A percentile compares a stretch with the other conserved stretches of the same genome.
Conservation (phyloP, 345 rosid genomes). For the Syzygium jambos region DNA sequence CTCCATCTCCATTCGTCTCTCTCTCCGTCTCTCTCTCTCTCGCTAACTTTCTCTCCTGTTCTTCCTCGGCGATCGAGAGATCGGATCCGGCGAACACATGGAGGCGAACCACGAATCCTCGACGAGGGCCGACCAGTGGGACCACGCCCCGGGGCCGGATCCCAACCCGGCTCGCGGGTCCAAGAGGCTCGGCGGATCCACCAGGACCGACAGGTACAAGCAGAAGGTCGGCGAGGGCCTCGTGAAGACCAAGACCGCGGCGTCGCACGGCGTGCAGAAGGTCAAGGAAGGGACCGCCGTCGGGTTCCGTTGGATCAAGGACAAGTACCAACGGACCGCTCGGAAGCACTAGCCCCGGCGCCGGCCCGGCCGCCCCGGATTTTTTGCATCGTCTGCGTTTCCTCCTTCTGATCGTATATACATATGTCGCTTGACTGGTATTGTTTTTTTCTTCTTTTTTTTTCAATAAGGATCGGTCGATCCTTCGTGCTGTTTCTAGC, state of each 20-base stretch:
- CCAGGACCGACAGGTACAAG: neutral
- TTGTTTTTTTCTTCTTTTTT: neutral
- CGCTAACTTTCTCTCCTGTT: neutral
- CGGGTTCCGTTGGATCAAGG: slow-evolving; percentile 59
- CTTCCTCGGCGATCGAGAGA: neutral
- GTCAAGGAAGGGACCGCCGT: slow-evolving; percentile 43
- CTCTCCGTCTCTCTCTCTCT: neutral
- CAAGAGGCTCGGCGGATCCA: neutral
- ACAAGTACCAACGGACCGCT: slow-evolving; percentile 33
- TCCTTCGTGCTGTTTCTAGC: neutral
- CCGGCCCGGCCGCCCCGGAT: neutral
- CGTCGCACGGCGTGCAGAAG: slow-evolving; percentile 48
- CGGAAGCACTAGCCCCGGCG: neutral
- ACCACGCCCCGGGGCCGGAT: neutral
- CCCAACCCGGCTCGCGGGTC: neutral
- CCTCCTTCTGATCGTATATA: too few relatives aligned
- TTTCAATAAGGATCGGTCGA: neutral
- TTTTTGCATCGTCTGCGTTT: neutral
- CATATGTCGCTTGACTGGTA: too few relatives aligned
- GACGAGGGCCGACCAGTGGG: slow-evolving; percentile 10
- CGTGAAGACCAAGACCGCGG: slow-evolving; percentile 51
- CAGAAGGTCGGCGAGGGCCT: slow-evolving; percentile 42
- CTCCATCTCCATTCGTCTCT: neutral
- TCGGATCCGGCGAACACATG: neutral
- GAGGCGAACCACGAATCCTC: neutral